Conservation (phyloP, 495 filamentous ascomycete genomes). For the Cairneyella variabilis region DNA sequence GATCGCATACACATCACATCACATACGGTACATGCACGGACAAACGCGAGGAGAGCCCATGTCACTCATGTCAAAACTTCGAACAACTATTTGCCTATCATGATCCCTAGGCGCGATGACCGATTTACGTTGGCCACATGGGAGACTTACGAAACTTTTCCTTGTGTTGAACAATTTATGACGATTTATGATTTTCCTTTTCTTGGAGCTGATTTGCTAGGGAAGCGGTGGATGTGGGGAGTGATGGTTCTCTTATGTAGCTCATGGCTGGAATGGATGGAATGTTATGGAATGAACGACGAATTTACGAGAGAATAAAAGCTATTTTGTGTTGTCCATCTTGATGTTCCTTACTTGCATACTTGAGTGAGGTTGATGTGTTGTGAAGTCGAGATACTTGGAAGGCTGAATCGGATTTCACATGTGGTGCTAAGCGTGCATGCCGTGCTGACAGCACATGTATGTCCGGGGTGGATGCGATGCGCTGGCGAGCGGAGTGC, state of each 20-base stretch:
- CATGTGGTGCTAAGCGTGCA: no score
- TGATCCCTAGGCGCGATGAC: slow-evolving; percentile 21
- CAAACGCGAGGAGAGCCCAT: not conserved
- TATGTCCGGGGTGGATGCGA: no score
- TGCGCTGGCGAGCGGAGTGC: no score
- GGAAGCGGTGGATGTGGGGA: not conserved
- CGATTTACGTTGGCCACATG: not conserved
- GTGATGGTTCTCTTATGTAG: slow-evolving; percentile 25
- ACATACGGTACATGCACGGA: not conserved
- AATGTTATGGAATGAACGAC: no score
- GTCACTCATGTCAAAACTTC: no score
- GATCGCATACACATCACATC: not conserved
- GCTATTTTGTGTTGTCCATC: slow-evolving; percentile 17
- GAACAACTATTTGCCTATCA: slow-evolving; percentile 11
- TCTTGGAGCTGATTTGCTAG: not conserved
- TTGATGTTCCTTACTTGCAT: not conserved
- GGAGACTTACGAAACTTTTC: slow-evolving; percentile 2
- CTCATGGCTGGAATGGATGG: no score
- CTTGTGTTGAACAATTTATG: slow-evolving; percentile 22
- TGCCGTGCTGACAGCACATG: no score
- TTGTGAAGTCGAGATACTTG: no score
- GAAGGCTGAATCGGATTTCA: no score
- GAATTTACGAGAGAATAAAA: slow-evolving; percentile 29
- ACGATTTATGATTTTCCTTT: slow-evolving; percentile 17
- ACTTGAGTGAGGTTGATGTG: no score